phyloP scores from a whole-genome alignment of 768 basidiomycete species.

The Amanita muscaria region DNA sequence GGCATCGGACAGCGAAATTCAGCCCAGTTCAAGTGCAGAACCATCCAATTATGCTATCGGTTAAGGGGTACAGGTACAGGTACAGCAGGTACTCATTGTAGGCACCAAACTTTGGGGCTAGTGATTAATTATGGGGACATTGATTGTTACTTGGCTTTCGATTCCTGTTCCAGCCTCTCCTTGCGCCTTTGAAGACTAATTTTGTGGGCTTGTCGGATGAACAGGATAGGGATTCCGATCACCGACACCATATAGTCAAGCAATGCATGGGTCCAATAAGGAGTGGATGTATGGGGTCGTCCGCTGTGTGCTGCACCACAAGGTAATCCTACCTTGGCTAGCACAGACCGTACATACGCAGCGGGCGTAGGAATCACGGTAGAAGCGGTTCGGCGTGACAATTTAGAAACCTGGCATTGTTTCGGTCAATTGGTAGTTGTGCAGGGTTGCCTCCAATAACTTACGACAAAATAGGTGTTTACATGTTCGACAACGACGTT shows the following conservation, averaged over 20 bases:
- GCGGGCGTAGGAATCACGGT: slow-evolving; percentile 65
- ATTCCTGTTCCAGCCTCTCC: slow-evolving; percentile 51
- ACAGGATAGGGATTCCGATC: slow-evolving; percentile 42
- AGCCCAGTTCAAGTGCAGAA: too few species aligned
- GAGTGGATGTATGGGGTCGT: slow-evolving; percentile 67
- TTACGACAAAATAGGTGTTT: slow-evolving; percentile 91
- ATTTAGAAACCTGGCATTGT: slow-evolving; percentile 74
- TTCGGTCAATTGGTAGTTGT: too few species aligned
- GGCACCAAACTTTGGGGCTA: too few species aligned
- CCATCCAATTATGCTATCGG: too few species aligned
- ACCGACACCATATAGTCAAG: slow-evolving; percentile 60
- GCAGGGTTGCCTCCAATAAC: slow-evolving; percentile 22
- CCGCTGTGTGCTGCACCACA: slow-evolving; percentile 72
- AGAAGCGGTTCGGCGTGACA: slow-evolving; percentile 78
- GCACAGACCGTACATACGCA: slow-evolving; percentile 66
- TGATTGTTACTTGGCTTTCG: slow-evolving; percentile 41
- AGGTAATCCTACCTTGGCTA: slow-evolving; percentile 64
- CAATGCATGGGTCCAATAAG: slow-evolving; percentile 86
- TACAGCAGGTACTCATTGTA: too few species aligned
- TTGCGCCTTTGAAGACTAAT: slow-evolving; percentile 72
- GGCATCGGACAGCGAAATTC: too few species aligned
- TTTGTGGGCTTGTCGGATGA: slow-evolving; percentile 53
- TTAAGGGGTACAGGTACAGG: too few species aligned
- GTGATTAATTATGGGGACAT: too few species aligned
- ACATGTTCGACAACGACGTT: slow-evolving; percentile 77